A percentile compares a stretch with the other conserved stretches of the same genome.
Conservation (phyloP, 208 protist species). For the Acanthamoeba lugdunensis region DNA sequence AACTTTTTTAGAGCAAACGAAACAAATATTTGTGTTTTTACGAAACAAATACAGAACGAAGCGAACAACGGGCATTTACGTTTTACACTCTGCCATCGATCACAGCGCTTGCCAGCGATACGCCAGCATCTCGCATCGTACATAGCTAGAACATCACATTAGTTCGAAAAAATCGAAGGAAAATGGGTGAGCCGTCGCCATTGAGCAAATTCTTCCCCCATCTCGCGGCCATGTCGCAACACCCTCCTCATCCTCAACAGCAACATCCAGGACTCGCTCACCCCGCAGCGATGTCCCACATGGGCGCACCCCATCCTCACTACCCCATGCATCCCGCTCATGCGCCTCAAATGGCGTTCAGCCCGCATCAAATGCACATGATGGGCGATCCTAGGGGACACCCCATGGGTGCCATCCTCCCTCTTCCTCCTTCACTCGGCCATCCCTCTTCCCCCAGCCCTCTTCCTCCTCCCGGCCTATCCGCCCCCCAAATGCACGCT, state of each 20-base stretch:
- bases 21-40: background rate
- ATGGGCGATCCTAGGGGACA: background rate
- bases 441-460: background rate
- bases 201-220: conserved; percentile 70
- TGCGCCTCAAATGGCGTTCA: background rate
- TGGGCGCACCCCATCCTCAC: background rate
- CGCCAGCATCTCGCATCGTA: too few species aligned
- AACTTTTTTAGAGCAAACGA: background rate
- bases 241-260: conserved; percentile 5
- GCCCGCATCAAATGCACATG: conserved; percentile 15
- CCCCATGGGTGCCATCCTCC: conserved; percentile 36
- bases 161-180: background rate
- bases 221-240: conserved; percentile 28
- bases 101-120: background rate
- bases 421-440: background rate
- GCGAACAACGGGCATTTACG: background rate
- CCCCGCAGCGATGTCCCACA: background rate
- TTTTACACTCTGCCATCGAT: background rate
- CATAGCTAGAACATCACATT: background rate
- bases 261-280: background rate
- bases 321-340: conserved; percentile 2
- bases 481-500: background rate
- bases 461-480: background rate
- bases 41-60: background rate
- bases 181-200: conserved; percentile 42